Evolutionary conservation across 495 filamentous ascomycete species (phyloP).

Genomic region (Neurospora sublineolata): DNA sequence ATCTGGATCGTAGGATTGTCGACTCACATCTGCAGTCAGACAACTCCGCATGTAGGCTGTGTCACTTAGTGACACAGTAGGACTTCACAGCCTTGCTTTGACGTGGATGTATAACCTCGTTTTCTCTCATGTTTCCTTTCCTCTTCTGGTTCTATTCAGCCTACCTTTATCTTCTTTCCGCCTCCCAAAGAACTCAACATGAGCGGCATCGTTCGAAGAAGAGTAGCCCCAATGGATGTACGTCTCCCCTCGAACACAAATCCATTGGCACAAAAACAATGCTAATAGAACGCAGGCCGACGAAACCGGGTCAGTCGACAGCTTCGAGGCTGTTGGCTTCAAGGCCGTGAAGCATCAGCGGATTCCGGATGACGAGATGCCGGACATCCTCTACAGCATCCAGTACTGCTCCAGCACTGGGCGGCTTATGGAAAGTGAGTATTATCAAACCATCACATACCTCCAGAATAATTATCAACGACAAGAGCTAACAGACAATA

Average conservation of each 20-base stretch:
- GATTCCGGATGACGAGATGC: constrained; percentile 18
- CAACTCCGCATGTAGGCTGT: background rate
- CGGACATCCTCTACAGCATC: constrained; percentile 22
- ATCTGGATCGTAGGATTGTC: background rate
- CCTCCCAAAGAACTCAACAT: background rate
- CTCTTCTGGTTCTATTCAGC: background rate
- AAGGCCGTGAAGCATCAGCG: background rate
- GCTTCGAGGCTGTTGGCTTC: constrained; percentile 18
- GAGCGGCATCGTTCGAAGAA: background rate
- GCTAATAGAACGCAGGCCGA: background rate
- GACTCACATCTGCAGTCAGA: background rate
- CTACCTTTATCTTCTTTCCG: background rate
- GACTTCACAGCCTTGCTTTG: background rate
- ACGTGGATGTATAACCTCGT: background rate
- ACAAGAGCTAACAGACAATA: constrained; percentile 1
- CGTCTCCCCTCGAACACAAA: background rate
- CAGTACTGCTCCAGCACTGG: constrained; percentile 13
- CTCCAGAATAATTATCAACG: background rate
- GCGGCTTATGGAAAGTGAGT: constrained; percentile 19
- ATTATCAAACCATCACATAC: background rate
- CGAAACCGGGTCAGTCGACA: constrained; percentile 9
- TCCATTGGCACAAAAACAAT: background rate
- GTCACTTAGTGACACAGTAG: background rate
- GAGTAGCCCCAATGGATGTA: background rate
- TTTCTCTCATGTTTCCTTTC: background rate